Percentiles rank a stretch among this genome's conserved stretches.
phyloP scores from a whole-genome alignment of 495 filamentous ascomycete genomes.

The Talaromyces adpressus region DNA sequence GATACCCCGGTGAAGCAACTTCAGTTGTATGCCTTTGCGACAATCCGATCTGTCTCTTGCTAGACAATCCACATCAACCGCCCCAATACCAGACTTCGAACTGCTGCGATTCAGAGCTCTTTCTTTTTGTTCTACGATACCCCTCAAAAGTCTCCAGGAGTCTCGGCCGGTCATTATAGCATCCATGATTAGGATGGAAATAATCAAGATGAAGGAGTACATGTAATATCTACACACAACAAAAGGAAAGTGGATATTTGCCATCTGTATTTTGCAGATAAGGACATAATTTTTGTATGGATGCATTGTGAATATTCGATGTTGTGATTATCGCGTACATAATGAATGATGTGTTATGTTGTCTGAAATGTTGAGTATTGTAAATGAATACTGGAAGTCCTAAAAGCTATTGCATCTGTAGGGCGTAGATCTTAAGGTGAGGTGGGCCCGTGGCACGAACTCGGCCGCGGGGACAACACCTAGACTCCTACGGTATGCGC shows the following conservation, averaged over 20 bases:
- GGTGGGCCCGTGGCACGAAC: neutral
- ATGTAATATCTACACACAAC: neutral
- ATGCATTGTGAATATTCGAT: neutral
- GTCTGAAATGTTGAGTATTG: neutral
- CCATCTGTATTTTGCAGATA: neutral
- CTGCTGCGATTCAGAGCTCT: neutral
- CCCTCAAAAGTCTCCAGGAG: neutral
- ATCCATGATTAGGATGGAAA: neutral
- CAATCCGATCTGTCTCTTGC: neutral
- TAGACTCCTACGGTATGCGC: too few species aligned
- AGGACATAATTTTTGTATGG: neutral
- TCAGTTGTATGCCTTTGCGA: too few species aligned
- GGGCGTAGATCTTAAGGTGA: neutral
- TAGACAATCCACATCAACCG: neutral
- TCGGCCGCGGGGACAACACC: neutral
- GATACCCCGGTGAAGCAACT: constrained; percentile 29
- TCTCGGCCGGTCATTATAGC: neutral
- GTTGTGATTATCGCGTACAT: neutral
- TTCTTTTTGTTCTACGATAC: constrained; percentile 4
- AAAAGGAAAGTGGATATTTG: neutral
- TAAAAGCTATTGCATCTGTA: neutral
- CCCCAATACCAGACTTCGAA: neutral
- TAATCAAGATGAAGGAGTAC: neutral
- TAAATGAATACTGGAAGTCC: neutral
- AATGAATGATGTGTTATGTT: constrained; percentile 1